Evolutionary conservation across 1,284 basidiomycete genomes (phyloP), one percentile per base, ranked within the genome.

Genomic region (Sporisorium graminicola): DNA sequence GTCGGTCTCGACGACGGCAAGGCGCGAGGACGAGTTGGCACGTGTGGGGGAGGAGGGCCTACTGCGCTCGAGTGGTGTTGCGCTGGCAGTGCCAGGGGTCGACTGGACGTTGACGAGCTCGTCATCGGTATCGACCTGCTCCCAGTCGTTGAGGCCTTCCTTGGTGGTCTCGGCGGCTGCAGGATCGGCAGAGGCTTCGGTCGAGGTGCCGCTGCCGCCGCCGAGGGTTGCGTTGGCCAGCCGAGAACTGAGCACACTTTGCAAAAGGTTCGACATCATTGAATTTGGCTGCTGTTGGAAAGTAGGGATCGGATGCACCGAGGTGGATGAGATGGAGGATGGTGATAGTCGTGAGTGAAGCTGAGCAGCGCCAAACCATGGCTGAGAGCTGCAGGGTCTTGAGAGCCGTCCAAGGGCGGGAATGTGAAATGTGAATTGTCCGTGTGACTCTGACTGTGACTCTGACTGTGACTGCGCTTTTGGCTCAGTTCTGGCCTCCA

Each of bases 231-330:
- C 72, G 43, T 77, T 71, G 47, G 78, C 74, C 10, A 81, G 71
- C 27, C 78, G 58, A 27, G 79, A 79, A 51, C 68, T 72, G 35
- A 80, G 68, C 22, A 81, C 79, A 58, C 65, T 75, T 24, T 81
- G 77, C 5, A 81, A 60, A 12, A 81, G 71, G 53, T 71, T 78
- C 56, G 79, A 81, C 79, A 81, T 81, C 51, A 64, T 65, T 8
- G 27, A 63, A 40, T 20, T 16, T 18, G 9, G n/a, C 14, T 33
- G 29, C 26, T 20, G n/a, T 31, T 31, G 16, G 49, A 8, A 12
- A 27, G 7, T 27, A 12, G 27, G 8, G 7, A 29, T 29, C 20
- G 44, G 27, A 26, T 24, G 22, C 16, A 33, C 26, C 24, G 53
- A 35, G 14, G 24, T 58, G 35, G 29, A 27, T 22, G 18, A 29